Percentiles rank a stretch among this genome's conserved stretches.
Conservation (phyloP, 2,329 filamentous ascomycete species). For the Zymoseptoria ardabiliae region DNA sequence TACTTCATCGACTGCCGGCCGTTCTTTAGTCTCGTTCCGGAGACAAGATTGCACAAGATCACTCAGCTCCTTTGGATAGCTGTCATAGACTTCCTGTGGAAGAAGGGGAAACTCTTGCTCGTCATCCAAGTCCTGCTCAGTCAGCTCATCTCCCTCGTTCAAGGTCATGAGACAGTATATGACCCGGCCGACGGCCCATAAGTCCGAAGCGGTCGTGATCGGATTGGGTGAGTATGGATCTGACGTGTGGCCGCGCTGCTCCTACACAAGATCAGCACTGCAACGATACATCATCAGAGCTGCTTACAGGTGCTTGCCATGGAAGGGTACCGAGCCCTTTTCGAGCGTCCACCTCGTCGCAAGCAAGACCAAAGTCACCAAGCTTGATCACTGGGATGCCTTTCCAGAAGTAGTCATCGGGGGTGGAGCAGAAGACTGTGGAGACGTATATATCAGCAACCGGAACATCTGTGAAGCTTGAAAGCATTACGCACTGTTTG, state of each 20-base stretch:
- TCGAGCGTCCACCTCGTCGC: not conserved
- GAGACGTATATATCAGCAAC: not conserved
- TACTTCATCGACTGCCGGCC: not conserved
- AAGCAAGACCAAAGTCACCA: slow-evolving; percentile 5
- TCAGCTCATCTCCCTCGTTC: not conserved
- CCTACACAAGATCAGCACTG: not conserved
- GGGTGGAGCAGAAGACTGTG: slow-evolving; percentile 2
- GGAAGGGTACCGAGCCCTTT: not conserved
- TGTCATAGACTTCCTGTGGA: not conserved
- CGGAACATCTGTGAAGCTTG: not conserved
- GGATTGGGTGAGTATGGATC: not conserved
- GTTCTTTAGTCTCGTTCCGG: not conserved
- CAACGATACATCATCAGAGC: not conserved
- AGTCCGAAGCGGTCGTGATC: not conserved
- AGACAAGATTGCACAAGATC: not conserved
- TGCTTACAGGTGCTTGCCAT: slow-evolving; percentile 3
- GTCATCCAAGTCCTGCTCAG: not conserved
- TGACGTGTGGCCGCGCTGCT: not conserved
- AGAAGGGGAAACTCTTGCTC: not conserved
- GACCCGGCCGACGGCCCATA: slow-evolving; percentile 3
- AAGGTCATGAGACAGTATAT: slow-evolving; percentile 6
- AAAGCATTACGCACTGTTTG: not conserved
- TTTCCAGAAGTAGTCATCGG: not conserved
- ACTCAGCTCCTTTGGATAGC: not conserved
- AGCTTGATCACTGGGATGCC: slow-evolving; percentile 3